Base-by-base conservation (phyloP, 164 flowering plant species). In the Magnolia sinica region DNA sequence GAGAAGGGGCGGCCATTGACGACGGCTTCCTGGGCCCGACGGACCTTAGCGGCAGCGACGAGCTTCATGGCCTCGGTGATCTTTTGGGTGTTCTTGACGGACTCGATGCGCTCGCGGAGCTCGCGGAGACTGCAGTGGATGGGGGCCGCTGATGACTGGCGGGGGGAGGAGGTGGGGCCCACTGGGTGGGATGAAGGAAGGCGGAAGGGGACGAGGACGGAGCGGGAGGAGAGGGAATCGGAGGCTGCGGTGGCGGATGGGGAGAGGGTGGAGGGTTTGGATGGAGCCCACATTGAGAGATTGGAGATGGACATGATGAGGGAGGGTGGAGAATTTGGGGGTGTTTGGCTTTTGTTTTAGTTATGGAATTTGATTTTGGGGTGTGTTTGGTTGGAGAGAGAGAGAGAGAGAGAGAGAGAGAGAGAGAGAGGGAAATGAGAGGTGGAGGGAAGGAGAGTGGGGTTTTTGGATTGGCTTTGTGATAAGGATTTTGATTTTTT, bases 31-130 rank as follows among this genome's bases (percentile, higher is more conserved):
- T 93, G 98, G 50, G 98, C 98, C 74, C 92, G 82, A 18, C 98
- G 84, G 71, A 95, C 91, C 76, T 81, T 93, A 1, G 98, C 97
- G 2, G 98, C 98, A 0, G 98, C 89, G 0, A 95, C 97, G 13
- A 95, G 93, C 86, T 91, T 95, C 95, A 93, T 93, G 5, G 97
- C 97, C 80, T 95, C 97, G 0, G 98, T 89, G 64, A 95, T 86
- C 76, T 95, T 93, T 81, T 95, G 97, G 68, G 97, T 91, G 75
- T 77, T 95, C 65, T 91, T 95, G 18, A 95, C 92, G 0, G 96
- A 81, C 8, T 83, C 84, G 51, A 92, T 88, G 73, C 97, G 85
- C 1, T 82, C 85, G 5, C 91, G 82, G 2, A 94, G 85, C 70
- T 90, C 89, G 1, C 96, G 92, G 23, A 91, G 86, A 22, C 89